A percentile compares a stretch with the other conserved stretches of the same genome.
These are phyloP conservation scores for Kalmanozyma brasiliensis DNA, from an alignment of 1,284 basidiomycete species.

Conservation along the genomic window DNA sequence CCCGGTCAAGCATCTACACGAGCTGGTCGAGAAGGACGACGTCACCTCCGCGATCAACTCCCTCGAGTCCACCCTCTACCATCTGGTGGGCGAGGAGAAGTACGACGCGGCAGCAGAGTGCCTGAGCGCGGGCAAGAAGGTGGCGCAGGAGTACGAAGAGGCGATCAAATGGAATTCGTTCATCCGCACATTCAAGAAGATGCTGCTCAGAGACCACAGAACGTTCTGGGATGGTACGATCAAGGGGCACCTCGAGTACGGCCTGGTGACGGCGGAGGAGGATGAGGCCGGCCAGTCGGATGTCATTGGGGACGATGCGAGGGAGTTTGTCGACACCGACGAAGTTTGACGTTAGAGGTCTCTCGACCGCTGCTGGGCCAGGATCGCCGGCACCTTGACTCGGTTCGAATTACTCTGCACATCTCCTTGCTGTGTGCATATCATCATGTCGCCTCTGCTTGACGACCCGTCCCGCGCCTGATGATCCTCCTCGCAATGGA, in stretches of 20 bases:
- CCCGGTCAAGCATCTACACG: conserved; percentile 32
- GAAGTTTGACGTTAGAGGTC: no score
- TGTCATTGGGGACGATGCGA: conserved; percentile 30
- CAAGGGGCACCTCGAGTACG: conserved; percentile 27
- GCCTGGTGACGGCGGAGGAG: conserved; percentile 36
- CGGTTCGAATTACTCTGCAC: no score
- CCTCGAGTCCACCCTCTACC: conserved; percentile 42
- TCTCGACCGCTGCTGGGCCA: no score
- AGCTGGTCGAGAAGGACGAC: conserved; percentile 42
- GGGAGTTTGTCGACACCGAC: conserved; percentile 41
- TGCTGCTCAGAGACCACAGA: conserved; percentile 21
- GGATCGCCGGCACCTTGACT: no score
- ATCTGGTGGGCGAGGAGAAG: conserved; percentile 21
- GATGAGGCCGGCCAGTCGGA: conserved; percentile 48
- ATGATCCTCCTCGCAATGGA: no score
- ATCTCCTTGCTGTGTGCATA: no score
- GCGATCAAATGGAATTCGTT: conserved; percentile 47
- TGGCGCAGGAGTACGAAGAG: conserved; percentile 45
- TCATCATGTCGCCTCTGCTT: no score
- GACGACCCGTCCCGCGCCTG: no score
- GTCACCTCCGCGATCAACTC: conserved; percentile 41
- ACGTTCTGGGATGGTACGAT: conserved; percentile 35
- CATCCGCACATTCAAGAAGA: conserved; percentile 28
- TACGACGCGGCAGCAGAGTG: conserved; percentile 23
- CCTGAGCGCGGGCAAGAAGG: conserved; percentile 29